Percentiles rank a stretch among this genome's conserved stretches.
Conservation (phyloP, 129 eudicot species). For the Pseudognaphalium luteoalbum region DNA sequence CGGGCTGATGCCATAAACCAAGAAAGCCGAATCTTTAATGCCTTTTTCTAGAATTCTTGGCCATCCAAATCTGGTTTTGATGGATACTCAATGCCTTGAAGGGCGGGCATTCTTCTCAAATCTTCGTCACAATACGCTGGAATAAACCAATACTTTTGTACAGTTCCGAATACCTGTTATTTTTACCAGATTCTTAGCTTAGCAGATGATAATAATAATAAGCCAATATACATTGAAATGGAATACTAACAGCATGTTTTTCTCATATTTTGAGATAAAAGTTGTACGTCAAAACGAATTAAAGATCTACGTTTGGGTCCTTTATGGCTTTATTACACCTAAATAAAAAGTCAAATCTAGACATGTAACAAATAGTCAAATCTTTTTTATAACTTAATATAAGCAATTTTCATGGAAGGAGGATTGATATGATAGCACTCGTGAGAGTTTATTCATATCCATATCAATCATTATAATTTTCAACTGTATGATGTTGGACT, state of each 20-base stretch:
- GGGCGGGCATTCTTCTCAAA: constrained; percentile 79
- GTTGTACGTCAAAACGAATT: not conserved
- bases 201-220: not conserved
- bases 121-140: constrained; percentile 91
- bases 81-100: constrained; percentile 94
- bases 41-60: constrained; percentile 60
- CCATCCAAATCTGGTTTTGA: constrained; percentile 86
- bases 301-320: not conserved
- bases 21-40: not conserved
- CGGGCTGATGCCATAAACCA: constrained; percentile 20
- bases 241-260: not conserved
- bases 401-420: not conserved
- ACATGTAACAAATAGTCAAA: not conserved
- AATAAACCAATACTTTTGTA: constrained; percentile 72
- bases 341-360: not conserved
- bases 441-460: not conserved
- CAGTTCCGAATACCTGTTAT: constrained; percentile 79
- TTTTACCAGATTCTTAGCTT: not conserved
- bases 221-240: constrained; percentile 1
- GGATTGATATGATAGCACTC: not conserved
- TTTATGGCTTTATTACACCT: not conserved
- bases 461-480: not conserved
- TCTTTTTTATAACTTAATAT: not conserved
- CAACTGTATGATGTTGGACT: not conserved
- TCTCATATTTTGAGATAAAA: not conserved